phyloP scores from a whole-genome alignment of 2,329 filamentous ascomycete species.

The Epichloe typhina region DNA sequence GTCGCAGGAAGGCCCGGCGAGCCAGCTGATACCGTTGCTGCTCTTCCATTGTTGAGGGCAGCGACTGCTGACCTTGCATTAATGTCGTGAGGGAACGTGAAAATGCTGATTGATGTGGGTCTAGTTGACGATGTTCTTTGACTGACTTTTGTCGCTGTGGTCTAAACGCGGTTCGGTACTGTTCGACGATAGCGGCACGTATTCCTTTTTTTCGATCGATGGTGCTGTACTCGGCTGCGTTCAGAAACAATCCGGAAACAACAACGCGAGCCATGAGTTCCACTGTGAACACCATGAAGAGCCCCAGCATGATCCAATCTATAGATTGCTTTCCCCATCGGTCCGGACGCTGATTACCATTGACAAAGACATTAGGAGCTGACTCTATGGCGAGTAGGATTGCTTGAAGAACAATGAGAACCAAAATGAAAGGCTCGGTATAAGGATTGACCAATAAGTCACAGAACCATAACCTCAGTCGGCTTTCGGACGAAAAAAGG shows the following conservation, averaged over 20 bases:
- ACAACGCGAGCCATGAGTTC: constrained; percentile 75
- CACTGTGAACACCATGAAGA: constrained; percentile 83
- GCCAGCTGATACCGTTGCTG: constrained; percentile 78
- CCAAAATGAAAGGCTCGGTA: constrained; percentile 73
- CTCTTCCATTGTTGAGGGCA: constrained; percentile 53
- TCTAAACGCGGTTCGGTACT: constrained; percentile 69
- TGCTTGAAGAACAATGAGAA: constrained; percentile 80
- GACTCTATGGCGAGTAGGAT: constrained; percentile 80
- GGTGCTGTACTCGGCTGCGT: constrained; percentile 83
- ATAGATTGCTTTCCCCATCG: constrained; percentile 56
- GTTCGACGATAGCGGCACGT: constrained; percentile 59
- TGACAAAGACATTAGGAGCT: constrained; percentile 52
- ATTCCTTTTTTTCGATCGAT: constrained; percentile 68
- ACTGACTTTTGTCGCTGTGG: constrained; percentile 61
- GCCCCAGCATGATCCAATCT: constrained; percentile 66
- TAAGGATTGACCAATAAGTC: constrained; percentile 75
- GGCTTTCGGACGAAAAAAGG: constrained; percentile 68
- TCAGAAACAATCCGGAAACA: constrained; percentile 86
- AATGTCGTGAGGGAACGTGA: constrained; percentile 71
- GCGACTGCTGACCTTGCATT: constrained; percentile 45
- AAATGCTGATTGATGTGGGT: constrained; percentile 48
- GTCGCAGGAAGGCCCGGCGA: constrained; percentile 79
- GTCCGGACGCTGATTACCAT: constrained; percentile 44
- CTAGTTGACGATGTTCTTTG: constrained; percentile 34
- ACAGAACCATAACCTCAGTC: constrained; percentile 60